Base-by-base conservation (phyloP, 2,329 filamentous ascomycete species). In the Hirsutella rhossiliensis region DNA sequence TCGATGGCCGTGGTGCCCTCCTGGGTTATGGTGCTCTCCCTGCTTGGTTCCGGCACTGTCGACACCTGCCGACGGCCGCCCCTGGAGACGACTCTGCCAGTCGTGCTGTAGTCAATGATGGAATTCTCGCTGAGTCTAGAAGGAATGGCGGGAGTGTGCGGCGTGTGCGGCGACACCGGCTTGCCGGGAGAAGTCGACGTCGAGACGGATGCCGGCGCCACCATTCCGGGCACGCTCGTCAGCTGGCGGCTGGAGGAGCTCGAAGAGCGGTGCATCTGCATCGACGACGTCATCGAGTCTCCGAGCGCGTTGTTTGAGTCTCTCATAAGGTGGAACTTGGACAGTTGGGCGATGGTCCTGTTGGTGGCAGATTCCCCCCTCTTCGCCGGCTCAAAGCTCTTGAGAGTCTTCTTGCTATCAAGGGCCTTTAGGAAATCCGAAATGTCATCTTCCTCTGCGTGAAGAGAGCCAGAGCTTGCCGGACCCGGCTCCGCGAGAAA, bases 91-190 rank as follows among this genome's bases (percentile, higher is more conserved):
- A 55, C 53, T 17, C 60, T 51, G n/a, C 56, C 54, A 19, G 55
- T 52, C 2, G 54, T 49, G 18, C 55, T 50, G 39, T 64, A 61
- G 43, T 64, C 62, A 32, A 63, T 62, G 29, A 92, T 87, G 42
- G 86, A 92, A 56, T 94, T 89, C 49, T 92, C 87, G 57, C 87
- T 94, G 19, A 98, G 68, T n/a, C 92, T 78, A 8, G 89, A 96
- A 18, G 90, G 90, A 27, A 97, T 87, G 11, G 89, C 88, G 4
- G 92, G 92, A 0, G 88, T 94, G 56, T 97, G 89, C 1, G 89
- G 87, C 0, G 87, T 95, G 57, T 90, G 87, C 11, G 85, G 88
- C 3, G 87, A 95, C 17, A 94, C 76, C 0, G 88, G 87, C 55
- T 95, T 95, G 45, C 84, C 87, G 1, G 89, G 89, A 11, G 89